Percentiles rank a stretch among this genome's conserved stretches.
phyloP scores from a whole-genome alignment of 2,329 filamentous ascomycete genomes.

The Fusarium camptoceras region DNA sequence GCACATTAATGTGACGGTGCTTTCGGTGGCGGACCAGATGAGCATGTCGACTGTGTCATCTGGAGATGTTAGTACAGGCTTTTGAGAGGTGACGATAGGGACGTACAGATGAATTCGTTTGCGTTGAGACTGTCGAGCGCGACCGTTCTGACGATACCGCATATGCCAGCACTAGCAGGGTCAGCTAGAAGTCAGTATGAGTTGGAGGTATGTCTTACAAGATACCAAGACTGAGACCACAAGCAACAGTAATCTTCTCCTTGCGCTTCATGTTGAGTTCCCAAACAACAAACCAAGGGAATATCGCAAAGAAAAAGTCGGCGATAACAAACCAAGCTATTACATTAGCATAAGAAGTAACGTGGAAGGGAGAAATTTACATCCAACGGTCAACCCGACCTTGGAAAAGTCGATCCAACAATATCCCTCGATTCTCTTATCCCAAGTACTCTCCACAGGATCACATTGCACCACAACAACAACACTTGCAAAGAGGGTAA shows the following conservation, averaged over 20 bases:
- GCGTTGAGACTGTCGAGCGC: slow-evolving; percentile 21
- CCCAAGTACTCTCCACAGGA: slow-evolving; percentile 27
- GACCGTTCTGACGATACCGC: slow-evolving; percentile 25
- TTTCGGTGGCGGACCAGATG: slow-evolving; percentile 34
- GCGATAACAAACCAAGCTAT: slow-evolving; percentile 28
- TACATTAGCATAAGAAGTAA: rapidly evolving
- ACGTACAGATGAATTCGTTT: slow-evolving; percentile 23
- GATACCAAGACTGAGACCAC: slow-evolving; percentile 22
- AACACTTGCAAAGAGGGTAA: slow-evolving; percentile 12
- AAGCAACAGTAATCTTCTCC: slow-evolving; percentile 31
- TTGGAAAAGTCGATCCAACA: slow-evolving; percentile 38
- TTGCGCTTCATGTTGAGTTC: slow-evolving; percentile 36
- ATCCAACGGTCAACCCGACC: slow-evolving; percentile 31
- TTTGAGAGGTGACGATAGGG: rapidly evolving
- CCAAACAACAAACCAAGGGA: slow-evolving; percentile 34
- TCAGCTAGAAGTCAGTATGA: background rate
- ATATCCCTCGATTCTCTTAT: slow-evolving; percentile 2
- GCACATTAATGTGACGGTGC: slow-evolving; percentile 32
- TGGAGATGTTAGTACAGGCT: background rate
- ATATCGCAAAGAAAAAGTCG: slow-evolving; percentile 29
- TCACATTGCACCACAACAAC: slow-evolving; percentile 23
- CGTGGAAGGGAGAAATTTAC: background rate
- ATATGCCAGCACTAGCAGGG: slow-evolving; percentile 9
- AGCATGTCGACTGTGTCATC: slow-evolving; percentile 34
- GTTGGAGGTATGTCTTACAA: slow-evolving; percentile 1